Evolutionary conservation across 228 moss, liverwort and hornwort species (phyloP).

Genomic region (Sphagnum magellanicum): DNA sequence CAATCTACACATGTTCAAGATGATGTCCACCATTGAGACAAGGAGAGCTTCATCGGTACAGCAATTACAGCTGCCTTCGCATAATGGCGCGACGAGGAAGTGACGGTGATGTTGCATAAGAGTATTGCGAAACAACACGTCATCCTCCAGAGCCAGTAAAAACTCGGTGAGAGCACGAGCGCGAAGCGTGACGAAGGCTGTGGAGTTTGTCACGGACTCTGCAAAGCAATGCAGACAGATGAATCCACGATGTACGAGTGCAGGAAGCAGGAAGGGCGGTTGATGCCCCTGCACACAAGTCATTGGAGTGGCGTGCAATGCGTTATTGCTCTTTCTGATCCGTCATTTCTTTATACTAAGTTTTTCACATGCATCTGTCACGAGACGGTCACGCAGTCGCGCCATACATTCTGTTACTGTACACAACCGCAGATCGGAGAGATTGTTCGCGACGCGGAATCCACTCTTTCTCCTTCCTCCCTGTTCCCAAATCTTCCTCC

Average conservation of each 20-base stretch:
- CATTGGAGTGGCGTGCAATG: conserved; percentile 3
- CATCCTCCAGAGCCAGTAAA: conserved; percentile 36
- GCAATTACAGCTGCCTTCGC: conserved; percentile 45
- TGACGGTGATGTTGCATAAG: conserved; percentile 40
- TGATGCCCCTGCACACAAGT: conserved; percentile 47
- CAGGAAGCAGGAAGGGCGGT: conserved; percentile 33
- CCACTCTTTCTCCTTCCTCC: too few species aligned
- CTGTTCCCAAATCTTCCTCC: too few species aligned
- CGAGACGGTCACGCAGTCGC: too few species aligned
- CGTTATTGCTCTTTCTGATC: too few species aligned
- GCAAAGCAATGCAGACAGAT: conserved; percentile 67
- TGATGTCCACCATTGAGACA: conserved; percentile 30
- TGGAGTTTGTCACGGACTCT: conserved; percentile 38
- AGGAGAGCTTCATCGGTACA: conserved; percentile 35
- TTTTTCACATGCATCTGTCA: too few species aligned
- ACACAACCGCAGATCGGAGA: too few species aligned
- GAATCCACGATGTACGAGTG: conserved; percentile 21
- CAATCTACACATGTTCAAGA: conserved; percentile 42
- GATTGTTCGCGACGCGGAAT: too few species aligned
- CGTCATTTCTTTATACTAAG: too few species aligned
- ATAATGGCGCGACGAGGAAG: conserved; percentile 49
- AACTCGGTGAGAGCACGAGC: conserved; percentile 49
- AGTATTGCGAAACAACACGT: conserved; percentile 39
- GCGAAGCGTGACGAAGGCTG: conserved; percentile 50
- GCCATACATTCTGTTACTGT: too few species aligned